Base-by-base conservation (phyloP, 2,329 filamentous ascomycete genomes). In the Penicillium sp. region DNA sequence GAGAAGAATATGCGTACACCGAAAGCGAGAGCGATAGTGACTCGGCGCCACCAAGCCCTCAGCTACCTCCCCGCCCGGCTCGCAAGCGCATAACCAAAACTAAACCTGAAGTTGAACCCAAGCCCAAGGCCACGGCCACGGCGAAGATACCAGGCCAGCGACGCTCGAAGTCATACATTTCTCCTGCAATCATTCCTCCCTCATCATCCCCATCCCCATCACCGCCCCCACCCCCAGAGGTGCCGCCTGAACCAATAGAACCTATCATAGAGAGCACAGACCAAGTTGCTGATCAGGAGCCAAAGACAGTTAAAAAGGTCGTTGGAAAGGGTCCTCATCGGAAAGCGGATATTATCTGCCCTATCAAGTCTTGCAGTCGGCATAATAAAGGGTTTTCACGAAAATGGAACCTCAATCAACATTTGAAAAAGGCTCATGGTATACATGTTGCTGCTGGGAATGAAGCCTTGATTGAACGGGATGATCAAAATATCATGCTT, bases 341-440 rank as follows among this genome's bases (percentile, higher is more conserved):
- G 6, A 69, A 70, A 42, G 35, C 53, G 16, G 67, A 65, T 42
- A 37, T 73, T 28, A 10, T 72, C 7, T 75, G 73, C 48, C 73
- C 72, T 1, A 45, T 74, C 7, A 61, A 54, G 45, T 53, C 47
- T 9, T 75, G 73, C 50, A 40, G 46, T 25, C 66, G 72, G 33
- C 67, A 67, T 57, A 48, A 11, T 6, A 56, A 72, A 28, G 73
- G 71, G 0, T 75, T 75, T 51, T 68, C 71, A 1, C 67, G 73
- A 14, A 64, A 50, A 14, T 74, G 73, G 72, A 75, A 75, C 58
- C 61, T 74, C 22, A 72, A 73, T 53, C 59, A 69, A 30, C 73
- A 75, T 59, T 44, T 75, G 52, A 68, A 69, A 55, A 67, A 60
- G 9, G 62, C 69, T 43, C 73, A 75, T 60, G 64, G 65, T 14